Evolutionary conservation across 345 rosid species (phyloP), one percentile per base, ranked within the genome.

Genomic region (Theobroma cacao): DNA sequence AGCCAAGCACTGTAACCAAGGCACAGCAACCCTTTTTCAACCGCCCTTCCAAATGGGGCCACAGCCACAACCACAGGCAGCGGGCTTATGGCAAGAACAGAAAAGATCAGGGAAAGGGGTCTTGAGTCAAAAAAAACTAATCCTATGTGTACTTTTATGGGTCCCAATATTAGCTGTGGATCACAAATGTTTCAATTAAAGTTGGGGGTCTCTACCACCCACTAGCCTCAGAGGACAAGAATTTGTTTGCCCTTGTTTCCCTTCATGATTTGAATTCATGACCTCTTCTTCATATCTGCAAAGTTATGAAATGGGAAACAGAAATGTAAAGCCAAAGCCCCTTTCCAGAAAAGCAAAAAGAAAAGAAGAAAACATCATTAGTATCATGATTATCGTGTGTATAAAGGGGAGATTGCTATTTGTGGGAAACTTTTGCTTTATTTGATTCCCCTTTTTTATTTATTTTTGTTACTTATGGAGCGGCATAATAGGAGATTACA

Each of bases 91-190:
- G 45, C 69, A 72, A 11, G 15, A 58, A 11, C 24, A 53, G 26
- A 14, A 61, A 61, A 14, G 69, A 53, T 72, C 74, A 64, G 36
- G 30, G 53, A 20, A 55, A 26, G 63, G 65, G 53, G 36, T 8
- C 13, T 13, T n/a, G 7, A 22, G 47, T 31, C n/a, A 24, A 20
- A 50, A 77, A 75, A 52, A 52, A 72, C 62, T 17, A 30, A 74
- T 48, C 66, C 45, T 55, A 5, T 48, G 41, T 73, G 34, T 33
- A 15, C 34, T 34, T 60, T 7, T n/a, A 0, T 75, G 81, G 87
- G 80, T 78, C 84, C 85, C 82, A 64, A 30, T 48, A 59, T 76
- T 82, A 86, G 87, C 87, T 86, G 89, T 82, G 80, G 24, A 59
- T 80, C 84, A 80, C 85, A 76, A 70, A 73, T 68, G 78, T 50